Percentiles rank a stretch among this genome's conserved stretches.
Conservation (phyloP, 2,329 filamentous ascomycete species). For the Colletotrichum phormii region DNA sequence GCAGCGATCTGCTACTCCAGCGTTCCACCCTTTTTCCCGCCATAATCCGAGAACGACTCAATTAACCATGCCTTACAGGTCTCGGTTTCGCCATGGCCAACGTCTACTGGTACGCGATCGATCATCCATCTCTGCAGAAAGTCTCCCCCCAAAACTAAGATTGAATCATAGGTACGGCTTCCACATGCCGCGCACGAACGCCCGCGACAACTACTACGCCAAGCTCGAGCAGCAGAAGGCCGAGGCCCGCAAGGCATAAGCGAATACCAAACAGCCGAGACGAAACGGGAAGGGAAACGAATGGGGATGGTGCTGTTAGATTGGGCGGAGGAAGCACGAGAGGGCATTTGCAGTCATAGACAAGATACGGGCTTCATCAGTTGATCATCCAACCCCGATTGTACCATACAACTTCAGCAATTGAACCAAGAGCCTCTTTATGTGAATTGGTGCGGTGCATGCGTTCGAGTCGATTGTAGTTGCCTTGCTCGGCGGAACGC, state of each 20-base stretch:
- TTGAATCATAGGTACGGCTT: constrained; percentile 66
- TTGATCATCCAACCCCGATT: constrained; percentile 32
- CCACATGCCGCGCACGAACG: constrained; percentile 70
- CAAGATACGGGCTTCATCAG: constrained; percentile 30
- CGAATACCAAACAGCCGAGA: neutral
- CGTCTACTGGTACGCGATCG: constrained; percentile 65
- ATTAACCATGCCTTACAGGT: constrained; percentile 56
- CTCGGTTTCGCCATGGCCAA: constrained; percentile 66
- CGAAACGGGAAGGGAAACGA: neutral
- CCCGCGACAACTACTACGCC: constrained; percentile 69
- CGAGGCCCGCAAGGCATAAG: constrained; percentile 42
- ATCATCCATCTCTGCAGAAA: neutral
- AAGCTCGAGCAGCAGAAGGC: constrained; percentile 69
- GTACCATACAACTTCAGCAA: constrained; percentile 38
- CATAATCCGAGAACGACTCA: neutral
- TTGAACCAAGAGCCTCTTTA: constrained; percentile 16
- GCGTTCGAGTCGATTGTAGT: neutral
- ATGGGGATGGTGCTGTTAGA: constrained; percentile 7
- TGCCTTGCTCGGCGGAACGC: neutral
- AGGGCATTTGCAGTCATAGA: constrained; percentile 27
- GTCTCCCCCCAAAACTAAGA: constrained; percentile 6
- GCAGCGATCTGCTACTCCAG: neutral
- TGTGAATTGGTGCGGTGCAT: neutral
- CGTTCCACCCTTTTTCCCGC: neutral
- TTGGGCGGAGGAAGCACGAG: constrained; percentile 14